Conservation (phyloP, 1,139 yeast species). For the Geotrichum fermentans region DNA sequence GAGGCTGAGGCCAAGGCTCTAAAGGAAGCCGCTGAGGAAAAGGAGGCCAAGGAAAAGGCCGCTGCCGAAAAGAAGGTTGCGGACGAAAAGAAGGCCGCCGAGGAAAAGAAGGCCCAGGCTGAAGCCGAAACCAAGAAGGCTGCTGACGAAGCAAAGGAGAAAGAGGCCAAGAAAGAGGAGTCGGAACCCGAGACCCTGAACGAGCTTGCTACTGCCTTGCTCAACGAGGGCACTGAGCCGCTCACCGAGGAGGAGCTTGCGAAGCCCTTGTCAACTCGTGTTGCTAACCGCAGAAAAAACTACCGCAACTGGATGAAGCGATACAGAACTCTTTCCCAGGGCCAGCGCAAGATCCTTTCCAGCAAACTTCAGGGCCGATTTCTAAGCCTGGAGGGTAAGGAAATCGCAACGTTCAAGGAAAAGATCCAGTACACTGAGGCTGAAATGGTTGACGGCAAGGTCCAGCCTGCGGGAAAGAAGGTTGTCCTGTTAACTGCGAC, state of each 20-base stretch:
- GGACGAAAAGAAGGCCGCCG: background rate
- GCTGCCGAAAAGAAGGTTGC: background rate
- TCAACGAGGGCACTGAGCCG: background rate
- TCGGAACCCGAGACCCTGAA: constrained; percentile 9
- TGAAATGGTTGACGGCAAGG: constrained; percentile 21
- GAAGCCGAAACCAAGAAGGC: background rate
- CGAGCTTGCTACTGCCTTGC: background rate
- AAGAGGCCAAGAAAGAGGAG: background rate
- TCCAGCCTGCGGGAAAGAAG: constrained; percentile 29
- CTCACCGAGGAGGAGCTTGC: constrained; percentile 11
- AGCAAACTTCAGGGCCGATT: constrained; percentile 13
- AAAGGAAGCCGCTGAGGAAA: constrained; percentile 17
- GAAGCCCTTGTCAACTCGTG: constrained; percentile 8
- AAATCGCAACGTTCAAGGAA: constrained; percentile 12
- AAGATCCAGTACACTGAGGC: constrained; percentile 7
- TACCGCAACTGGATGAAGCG: constrained; percentile 18
- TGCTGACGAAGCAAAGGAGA: background rate
- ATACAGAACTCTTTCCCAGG: constrained; percentile 1
- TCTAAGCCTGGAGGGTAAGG: constrained; percentile 16
- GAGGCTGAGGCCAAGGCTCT: background rate
- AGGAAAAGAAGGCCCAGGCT: background rate
- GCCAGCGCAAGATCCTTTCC: constrained; percentile 10
- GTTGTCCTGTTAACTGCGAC: constrained; percentile 34
- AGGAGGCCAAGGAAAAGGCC: constrained; percentile 5
- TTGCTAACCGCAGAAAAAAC: constrained; percentile 12